These are phyloP conservation scores for Peronospora belbahrii DNA, from an alignment of 352 stramenopile genomes.

Conservation along the genomic window DNA sequence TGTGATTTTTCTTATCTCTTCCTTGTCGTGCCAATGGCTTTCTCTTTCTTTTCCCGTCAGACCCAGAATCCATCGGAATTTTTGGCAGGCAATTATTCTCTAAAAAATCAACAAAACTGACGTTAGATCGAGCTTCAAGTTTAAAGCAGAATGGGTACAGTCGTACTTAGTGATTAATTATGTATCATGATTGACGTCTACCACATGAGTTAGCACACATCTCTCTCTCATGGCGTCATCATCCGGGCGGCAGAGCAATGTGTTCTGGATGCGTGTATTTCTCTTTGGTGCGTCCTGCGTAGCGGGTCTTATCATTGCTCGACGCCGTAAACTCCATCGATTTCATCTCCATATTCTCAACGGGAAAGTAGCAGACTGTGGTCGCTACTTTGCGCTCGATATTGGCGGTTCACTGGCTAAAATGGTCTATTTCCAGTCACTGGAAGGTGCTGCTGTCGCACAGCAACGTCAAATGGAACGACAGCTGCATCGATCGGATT, in stretches of 20 bases:
- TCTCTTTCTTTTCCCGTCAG: no score
- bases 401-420: conserved; percentile 90
- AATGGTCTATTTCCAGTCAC: conserved; percentile 90
- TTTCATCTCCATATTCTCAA: conserved; percentile 68
- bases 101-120: no score
- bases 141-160: not conserved
- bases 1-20: no score
- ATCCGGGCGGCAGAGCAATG: conserved; percentile 25
- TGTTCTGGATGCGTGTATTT: conserved; percentile 68
- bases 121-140: no score
- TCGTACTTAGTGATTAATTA: not conserved
- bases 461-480: conserved; percentile 26
- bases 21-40: no score
- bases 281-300: conserved; percentile 62
- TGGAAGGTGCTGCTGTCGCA: conserved; percentile 20
- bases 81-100: no score
- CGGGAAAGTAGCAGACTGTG: conserved; percentile 59
- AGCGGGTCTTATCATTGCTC: conserved; percentile 52
- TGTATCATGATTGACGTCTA: no score
- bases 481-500: conserved; percentile 16
- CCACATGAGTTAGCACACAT: not conserved
- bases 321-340: conserved; percentile 59
- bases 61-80: no score
- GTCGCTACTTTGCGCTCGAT: conserved; percentile 85
- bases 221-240: not conserved